Evolutionary conservation across 371 early-diverging fungal species (phyloP), one percentile per base, ranked within the genome.

Genomic region (Mortierella polycephala): DNA sequence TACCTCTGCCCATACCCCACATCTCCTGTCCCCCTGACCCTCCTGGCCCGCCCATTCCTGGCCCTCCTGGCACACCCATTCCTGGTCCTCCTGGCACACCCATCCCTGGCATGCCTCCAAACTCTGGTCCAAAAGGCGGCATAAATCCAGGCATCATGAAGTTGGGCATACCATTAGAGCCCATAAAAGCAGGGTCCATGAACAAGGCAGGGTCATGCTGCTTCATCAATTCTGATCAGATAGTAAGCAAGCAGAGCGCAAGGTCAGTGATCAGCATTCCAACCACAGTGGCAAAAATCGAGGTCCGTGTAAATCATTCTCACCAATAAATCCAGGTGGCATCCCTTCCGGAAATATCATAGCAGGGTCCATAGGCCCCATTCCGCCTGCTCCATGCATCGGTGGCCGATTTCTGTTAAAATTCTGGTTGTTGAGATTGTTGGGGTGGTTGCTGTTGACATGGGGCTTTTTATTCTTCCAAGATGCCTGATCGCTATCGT

Each of bases 381-480:
- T 64, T 2, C 50, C 46, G 21, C 67, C 65, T 57, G 64, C 30
- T 57, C 72, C 71, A 3, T 63, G 64, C 64, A 70, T 67, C 23
- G 61, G 64, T 7, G 53, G 51, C 11, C 73, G 64, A 40, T 62
- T 58, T 61, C 73, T 71, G 79, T 69, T 71, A 39, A 67, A 54
- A 54, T 64, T 64, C 60, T 64, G 72, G 40, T 68, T 57, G 51
- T 71, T 71, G 68, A 53, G 61, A 46, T 63, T 68, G 69, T 55
- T 62, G 70, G 30, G 57, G 63, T 60, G 37, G 67, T 60, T 63
- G 30, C 30, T 30, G 67, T 42, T 68, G 65, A 23, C 55, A 54
- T 67, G 63, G 21, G 57, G 69, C 66, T 69, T 77, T 68, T 77
- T 77, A 72, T 71, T 77, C 64, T 72, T 71, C 79, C 69, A 71